Conservation (phyloP, 1,139 yeast genomes). For the Pichia sp. region DNA sequence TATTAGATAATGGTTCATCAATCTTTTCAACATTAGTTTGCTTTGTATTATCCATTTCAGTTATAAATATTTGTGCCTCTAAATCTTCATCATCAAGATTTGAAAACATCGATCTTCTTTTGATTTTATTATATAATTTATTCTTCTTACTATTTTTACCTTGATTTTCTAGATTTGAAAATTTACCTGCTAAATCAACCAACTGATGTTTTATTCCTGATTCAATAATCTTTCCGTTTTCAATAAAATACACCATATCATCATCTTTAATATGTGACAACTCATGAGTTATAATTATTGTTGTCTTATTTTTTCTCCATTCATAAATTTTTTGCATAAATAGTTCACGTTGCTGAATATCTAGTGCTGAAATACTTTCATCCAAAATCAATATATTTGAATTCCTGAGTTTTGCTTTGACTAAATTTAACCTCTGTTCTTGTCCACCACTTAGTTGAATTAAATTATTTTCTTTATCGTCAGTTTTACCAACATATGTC, state of each 20-base stretch:
- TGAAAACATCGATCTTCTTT: conserved; percentile 6
- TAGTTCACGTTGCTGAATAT: conserved; percentile 39
- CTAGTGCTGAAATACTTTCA: conserved; percentile 82
- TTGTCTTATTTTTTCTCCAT: conserved; percentile 67
- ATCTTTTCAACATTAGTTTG: not conserved
- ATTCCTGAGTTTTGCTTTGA: conserved; percentile 71
- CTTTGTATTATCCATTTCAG: not conserved
- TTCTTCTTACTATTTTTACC: not conserved
- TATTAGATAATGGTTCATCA: not conserved
- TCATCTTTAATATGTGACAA: conserved; percentile 44
- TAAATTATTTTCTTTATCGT: conserved; percentile 12
- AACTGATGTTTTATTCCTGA: conserved; percentile 37
- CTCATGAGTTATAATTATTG: conserved; percentile 79
- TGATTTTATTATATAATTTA: not conserved
- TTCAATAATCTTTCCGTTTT: conserved; percentile 49
- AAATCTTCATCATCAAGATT: conserved; percentile 3
- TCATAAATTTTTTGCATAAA: conserved; percentile 44
- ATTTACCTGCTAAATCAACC: conserved; percentile 17
- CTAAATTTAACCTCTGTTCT: conserved; percentile 72
- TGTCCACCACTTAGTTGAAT: conserved; percentile 84
- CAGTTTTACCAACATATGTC: conserved; percentile 38
- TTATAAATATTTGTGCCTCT: not conserved
- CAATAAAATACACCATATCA: conserved; percentile 62
- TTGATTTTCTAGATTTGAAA: conserved; percentile 9
- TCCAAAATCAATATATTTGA: conserved; percentile 74